Percentiles rank a stretch among this genome's conserved stretches.
Conservation (phyloP, 1,284 basidiomycete genomes). For the Leccinum ponderosum region DNA sequence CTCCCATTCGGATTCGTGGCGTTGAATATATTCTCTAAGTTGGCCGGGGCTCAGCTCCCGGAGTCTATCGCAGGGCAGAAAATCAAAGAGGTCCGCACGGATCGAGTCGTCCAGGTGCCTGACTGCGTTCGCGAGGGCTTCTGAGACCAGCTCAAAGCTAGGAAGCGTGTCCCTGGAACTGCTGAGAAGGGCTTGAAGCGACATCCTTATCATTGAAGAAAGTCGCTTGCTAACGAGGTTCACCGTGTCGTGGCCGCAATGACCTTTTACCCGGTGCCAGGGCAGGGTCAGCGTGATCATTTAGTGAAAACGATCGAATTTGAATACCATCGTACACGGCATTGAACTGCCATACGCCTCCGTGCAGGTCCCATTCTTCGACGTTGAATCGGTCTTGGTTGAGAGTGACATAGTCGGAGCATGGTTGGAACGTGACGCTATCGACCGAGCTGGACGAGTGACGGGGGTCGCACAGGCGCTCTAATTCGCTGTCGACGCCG, state of each 20-base stretch:
- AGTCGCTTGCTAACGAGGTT: slow-evolving; percentile 49
- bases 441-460: slow-evolving; percentile 42
- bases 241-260: slow-evolving; percentile 60
- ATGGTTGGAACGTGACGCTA: slow-evolving; percentile 61
- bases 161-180: slow-evolving; percentile 30
- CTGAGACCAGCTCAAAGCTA: slow-evolving; percentile 41
- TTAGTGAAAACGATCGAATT: slow-evolving; percentile 1
- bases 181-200: slow-evolving; percentile 42
- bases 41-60: slow-evolving; percentile 25
- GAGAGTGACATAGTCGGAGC: slow-evolving; percentile 45
- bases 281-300: slow-evolving; percentile 11
- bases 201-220: slow-evolving; percentile 44
- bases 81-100: slow-evolving; percentile 43
- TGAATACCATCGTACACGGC: slow-evolving; percentile 60
- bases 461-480: slow-evolving; percentile 37
- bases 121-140: slow-evolving; percentile 43
- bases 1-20: slow-evolving; percentile 29
- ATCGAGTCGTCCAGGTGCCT: slow-evolving; percentile 45
- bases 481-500: slow-evolving; percentile 47
- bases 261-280: slow-evolving; percentile 46
- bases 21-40: slow-evolving; percentile 28
- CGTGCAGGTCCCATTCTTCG: slow-evolving; percentile 54
- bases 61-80: slow-evolving; percentile 42
- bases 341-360: slow-evolving; percentile 58
- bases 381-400: slow-evolving; percentile 58